These are phyloP conservation scores for Curvularia eragrostidis DNA, from an alignment of 2,329 filamentous ascomycete genomes.

Conservation along the genomic window DNA sequence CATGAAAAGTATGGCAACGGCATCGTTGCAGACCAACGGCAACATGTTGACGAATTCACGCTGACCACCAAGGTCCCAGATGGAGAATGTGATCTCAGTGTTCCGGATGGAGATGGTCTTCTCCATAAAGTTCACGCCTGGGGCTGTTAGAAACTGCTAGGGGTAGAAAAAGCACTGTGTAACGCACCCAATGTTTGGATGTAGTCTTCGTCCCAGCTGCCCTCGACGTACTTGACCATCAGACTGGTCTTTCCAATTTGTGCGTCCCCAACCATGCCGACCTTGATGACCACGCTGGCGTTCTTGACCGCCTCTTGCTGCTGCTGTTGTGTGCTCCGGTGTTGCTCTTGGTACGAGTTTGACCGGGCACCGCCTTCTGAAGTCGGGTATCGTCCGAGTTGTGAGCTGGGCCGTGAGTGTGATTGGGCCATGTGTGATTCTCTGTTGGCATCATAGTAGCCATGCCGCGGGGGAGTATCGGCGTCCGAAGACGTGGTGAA, in stretches of 20 bases:
- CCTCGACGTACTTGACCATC: conserved; percentile 99
- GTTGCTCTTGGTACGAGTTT: conserved; percentile 57
- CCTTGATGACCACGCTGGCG: conserved; percentile 90
- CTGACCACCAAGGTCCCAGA: conserved; percentile 98
- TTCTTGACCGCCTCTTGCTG: conserved; percentile 55
- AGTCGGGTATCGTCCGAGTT: conserved; percentile 56
- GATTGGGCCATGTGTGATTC: conserved; percentile 48
- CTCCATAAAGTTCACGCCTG: conserved; percentile 99
- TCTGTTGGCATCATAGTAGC: conserved; percentile 43
- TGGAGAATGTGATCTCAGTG: conserved; percentile 99
- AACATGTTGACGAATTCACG: conserved; percentile 99
- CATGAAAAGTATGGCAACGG: conserved; percentile 99
- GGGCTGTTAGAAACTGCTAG: conserved; percentile 23
- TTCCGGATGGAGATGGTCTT: conserved; percentile 99
- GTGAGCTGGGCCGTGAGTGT: conserved; percentile 58
- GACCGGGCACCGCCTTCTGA: conserved; percentile 51
- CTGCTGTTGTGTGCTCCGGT: conserved; percentile 49
- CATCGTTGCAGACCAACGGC: conserved; percentile 98
- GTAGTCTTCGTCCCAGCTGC: conserved; percentile 99
- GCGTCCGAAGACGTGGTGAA: conserved; percentile 57
- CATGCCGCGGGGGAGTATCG: conserved; percentile 51
- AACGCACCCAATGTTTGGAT: conserved; percentile 87
- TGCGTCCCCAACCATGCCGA: conserved; percentile 98
- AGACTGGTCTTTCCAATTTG: conserved; percentile 99
- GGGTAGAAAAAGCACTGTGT: neutral